Evolutionary conservation across 371 early-diverging fungal species (phyloP).

Genomic region (Actinomortierella ambigua): DNA sequence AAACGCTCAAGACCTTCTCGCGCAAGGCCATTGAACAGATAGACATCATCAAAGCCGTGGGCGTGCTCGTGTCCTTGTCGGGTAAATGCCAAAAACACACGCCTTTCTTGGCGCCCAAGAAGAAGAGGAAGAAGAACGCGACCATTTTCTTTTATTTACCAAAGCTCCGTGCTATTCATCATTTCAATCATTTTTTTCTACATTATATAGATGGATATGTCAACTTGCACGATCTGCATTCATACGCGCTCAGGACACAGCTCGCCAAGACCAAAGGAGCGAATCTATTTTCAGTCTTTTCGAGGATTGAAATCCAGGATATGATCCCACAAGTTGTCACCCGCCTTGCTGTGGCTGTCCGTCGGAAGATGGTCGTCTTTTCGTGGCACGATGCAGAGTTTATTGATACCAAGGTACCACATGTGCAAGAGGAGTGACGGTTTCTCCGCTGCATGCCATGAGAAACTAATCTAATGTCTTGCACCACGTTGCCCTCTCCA

Average conservation of each 20-base stretch:
- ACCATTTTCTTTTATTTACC: too few species aligned
- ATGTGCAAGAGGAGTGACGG: too few species aligned
- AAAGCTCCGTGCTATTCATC: background rate
- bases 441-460: background rate
- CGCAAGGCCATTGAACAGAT: slow-evolving; percentile 77
- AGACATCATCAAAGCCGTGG: slow-evolving; percentile 79
- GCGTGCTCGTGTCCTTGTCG: slow-evolving; percentile 72
- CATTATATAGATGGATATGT: slow-evolving; percentile 64
- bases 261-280: slow-evolving; percentile 77
- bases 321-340: slow-evolving; percentile 75
- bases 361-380: slow-evolving; percentile 71
- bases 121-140: background rate
- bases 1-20: slow-evolving; percentile 74
- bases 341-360: slow-evolving; percentile 76
- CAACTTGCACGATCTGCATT: slow-evolving; percentile 76
- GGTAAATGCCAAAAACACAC: slow-evolving; percentile 40
- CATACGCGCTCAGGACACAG: slow-evolving; percentile 70
- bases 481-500: too few species aligned
- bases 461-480: background rate
- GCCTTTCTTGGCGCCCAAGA: background rate
- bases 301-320: slow-evolving; percentile 70
- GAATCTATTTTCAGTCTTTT: slow-evolving; percentile 73
- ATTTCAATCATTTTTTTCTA: background rate
- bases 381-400: slow-evolving; percentile 84
- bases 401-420: slow-evolving; percentile 55